These are phyloP conservation scores for Tulasnella sp. DNA, from an alignment of 768 basidiomycete species.

Conservation along the genomic window DNA sequence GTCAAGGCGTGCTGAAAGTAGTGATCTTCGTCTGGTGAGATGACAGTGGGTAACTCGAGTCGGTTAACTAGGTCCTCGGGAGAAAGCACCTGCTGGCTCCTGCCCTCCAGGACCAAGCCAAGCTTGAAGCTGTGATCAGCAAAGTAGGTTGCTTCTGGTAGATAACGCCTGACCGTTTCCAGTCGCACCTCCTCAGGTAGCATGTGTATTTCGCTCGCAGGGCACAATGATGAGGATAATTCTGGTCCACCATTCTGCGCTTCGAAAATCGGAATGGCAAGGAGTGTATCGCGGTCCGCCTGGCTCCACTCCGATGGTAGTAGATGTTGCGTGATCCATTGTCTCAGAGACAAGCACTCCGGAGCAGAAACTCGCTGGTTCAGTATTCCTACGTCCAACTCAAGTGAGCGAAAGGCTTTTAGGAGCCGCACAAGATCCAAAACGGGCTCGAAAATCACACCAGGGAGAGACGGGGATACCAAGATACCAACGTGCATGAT, in stretches of 20 bases:
- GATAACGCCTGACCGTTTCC: not conserved
- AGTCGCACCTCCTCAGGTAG: not conserved
- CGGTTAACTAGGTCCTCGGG: not conserved
- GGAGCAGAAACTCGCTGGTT: not conserved
- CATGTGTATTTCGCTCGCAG: not conserved
- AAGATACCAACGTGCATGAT: not conserved
- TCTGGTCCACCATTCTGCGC: not conserved
- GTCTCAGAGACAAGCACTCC: not conserved
- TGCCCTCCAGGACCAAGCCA: not conserved
- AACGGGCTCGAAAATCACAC: not conserved
- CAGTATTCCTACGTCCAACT: not conserved
- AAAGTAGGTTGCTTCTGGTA: not conserved
- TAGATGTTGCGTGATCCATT: not conserved
- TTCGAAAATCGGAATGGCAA: not conserved
- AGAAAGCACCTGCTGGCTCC: not conserved
- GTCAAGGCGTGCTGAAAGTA: not conserved
- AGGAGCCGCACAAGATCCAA: not conserved
- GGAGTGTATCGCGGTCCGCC: not conserved
- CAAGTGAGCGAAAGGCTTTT: not conserved
- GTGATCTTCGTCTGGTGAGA: not conserved
- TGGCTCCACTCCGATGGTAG: not conserved
- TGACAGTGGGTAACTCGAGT: not conserved
- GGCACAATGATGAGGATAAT: not conserved
- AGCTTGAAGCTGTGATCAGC: not conserved
- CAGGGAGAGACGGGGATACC: too few relatives aligned